A percentile compares a stretch with the other conserved stretches of the same genome.
Evolutionary conservation across 768 basidiomycete genomes (phyloP).

Genomic region (Mycena vitilis): DNA sequence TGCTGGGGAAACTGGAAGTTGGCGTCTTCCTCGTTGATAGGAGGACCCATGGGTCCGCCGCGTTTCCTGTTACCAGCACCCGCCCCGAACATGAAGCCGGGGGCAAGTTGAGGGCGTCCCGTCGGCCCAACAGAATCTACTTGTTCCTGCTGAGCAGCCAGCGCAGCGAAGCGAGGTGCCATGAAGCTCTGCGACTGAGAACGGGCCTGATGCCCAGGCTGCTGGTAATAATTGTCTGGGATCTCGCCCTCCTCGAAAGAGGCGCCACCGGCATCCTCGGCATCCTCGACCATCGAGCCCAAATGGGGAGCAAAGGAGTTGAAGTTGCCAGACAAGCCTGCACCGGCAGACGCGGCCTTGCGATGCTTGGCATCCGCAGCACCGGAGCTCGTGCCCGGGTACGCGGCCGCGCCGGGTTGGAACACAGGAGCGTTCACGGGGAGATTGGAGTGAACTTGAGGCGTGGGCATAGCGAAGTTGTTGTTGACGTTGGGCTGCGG

Average conservation of each 20-base stretch:
- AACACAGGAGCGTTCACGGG: conserved; percentile 79
- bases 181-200: conserved; percentile 87
- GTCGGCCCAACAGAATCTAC: conserved; percentile 73
- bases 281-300: conserved; percentile 87
- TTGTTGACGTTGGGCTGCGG: conserved; percentile 57
- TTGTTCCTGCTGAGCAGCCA: conserved; percentile 80
- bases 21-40: conserved; percentile 84
- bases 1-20: conserved; percentile 87
- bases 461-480: conserved; percentile 56
- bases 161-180: conserved; percentile 88
- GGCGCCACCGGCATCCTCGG: conserved; percentile 66
- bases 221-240: conserved; percentile 63
- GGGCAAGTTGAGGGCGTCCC: conserved; percentile 89
- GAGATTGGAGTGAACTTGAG: conserved; percentile 64
- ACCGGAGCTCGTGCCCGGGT: conserved; percentile 54
- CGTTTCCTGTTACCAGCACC: conserved; percentile 55
- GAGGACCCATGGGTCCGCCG: conserved; percentile 69
- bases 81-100: conserved; percentile 92
- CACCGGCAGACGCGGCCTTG: conserved; percentile 82
- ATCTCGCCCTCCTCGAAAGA: conserved; percentile 86
- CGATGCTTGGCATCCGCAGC: conserved; percentile 76
- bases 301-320: conserved; percentile 83
- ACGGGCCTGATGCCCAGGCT: conserved; percentile 72
- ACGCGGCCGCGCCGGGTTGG: conserved; percentile 73
- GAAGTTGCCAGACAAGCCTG: conserved; percentile 68